These are phyloP conservation scores for Globisporangium mamillatum DNA, from an alignment of 352 stramenopile species.

Conservation along the genomic window DNA sequence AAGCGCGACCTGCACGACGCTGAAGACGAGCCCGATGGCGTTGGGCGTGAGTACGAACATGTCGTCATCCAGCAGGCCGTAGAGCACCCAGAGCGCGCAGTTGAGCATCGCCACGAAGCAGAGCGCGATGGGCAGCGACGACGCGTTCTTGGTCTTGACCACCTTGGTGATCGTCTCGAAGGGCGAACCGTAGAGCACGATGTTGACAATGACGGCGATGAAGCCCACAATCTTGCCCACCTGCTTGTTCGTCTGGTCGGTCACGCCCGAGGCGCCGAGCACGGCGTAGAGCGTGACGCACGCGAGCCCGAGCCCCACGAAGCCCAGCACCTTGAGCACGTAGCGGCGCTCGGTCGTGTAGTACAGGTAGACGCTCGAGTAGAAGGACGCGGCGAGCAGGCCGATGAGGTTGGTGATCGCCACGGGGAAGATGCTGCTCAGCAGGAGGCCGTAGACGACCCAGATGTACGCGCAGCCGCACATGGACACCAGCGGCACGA, in stretches of 20 bases:
- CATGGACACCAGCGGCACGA: slow-evolving; percentile 14
- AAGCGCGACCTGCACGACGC: slow-evolving; percentile 37
- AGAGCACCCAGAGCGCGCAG: slow-evolving; percentile 51
- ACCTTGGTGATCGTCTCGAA: slow-evolving; percentile 34
- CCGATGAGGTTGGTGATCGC: slow-evolving; percentile 11
- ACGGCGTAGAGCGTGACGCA: slow-evolving; percentile 25
- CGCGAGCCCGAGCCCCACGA: background rate
- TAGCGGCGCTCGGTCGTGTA: slow-evolving; percentile 3
- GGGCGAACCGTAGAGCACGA: slow-evolving; percentile 31
- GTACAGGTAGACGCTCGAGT: slow-evolving; percentile 3
- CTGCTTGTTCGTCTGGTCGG: slow-evolving; percentile 23
- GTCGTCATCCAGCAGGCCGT: slow-evolving; percentile 47
- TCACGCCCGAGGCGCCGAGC: slow-evolving; percentile 25
- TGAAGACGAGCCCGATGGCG: slow-evolving; percentile 31
- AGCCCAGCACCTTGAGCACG: slow-evolving; percentile 9
- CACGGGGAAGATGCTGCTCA: slow-evolving; percentile 12
- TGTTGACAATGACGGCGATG: slow-evolving; percentile 23
- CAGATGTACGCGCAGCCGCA: slow-evolving; percentile 10
- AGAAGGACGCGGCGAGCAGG: background rate
- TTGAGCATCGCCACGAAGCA: slow-evolving; percentile 46
- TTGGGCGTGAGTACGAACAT: slow-evolving; percentile 49
- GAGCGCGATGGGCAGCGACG: slow-evolving; percentile 51
- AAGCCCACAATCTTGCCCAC: slow-evolving; percentile 11
- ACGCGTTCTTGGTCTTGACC: slow-evolving; percentile 25
- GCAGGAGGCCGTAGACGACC: slow-evolving; percentile 12